Evolutionary conservation across 1,284 basidiomycete genomes (phyloP).

Genomic region (Tilletiopsis washingtonensis): DNA sequence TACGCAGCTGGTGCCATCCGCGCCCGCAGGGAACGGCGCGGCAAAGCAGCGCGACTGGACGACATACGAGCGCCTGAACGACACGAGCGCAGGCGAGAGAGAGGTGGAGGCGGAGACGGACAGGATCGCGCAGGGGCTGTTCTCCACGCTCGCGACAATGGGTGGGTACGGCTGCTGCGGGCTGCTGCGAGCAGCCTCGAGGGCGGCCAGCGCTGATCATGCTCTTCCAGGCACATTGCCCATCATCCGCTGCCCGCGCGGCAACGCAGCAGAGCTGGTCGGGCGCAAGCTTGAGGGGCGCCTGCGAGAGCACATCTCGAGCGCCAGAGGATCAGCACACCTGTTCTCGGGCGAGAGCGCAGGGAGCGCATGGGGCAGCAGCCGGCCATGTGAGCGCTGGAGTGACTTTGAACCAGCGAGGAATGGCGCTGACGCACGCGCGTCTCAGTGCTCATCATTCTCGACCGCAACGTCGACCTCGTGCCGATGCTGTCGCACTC

Average conservation of each 20-base stretch:
- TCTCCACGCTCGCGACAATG: slow-evolving; percentile 85
- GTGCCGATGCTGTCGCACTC: slow-evolving; percentile 92
- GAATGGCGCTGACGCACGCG: too few relatives aligned
- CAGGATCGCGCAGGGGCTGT: slow-evolving; percentile 79
- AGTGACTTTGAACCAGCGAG: not conserved
- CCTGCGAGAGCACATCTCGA: slow-evolving; percentile 82
- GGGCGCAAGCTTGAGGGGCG: slow-evolving; percentile 88
- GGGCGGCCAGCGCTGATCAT: too few relatives aligned
- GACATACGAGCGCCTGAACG: slow-evolving; percentile 79
- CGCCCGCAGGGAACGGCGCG: slow-evolving; percentile 17
- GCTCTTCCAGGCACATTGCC: slow-evolving; percentile 80
- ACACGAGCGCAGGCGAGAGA: slow-evolving; percentile 79
- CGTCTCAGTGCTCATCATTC: slow-evolving; percentile 63
- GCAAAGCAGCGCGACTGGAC: slow-evolving; percentile 4
- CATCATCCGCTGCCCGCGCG: slow-evolving; percentile 85
- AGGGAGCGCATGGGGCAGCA: slow-evolving; percentile 53
- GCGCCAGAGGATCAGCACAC: slow-evolving; percentile 51
- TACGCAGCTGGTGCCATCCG: slow-evolving; percentile 7
- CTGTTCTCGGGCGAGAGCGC: slow-evolving; percentile 46
- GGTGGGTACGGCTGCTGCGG: slow-evolving; percentile 53
- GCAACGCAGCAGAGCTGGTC: slow-evolving; percentile 97
- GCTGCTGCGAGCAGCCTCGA: too few relatives aligned
- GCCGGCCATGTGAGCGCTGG: slow-evolving; percentile 62
- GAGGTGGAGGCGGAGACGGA: slow-evolving; percentile 92
- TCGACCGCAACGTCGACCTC: slow-evolving; percentile 92